Evolutionary conservation across 352 stramenopile species (phyloP).

Genomic region (Thalassiosira exigua): DNA sequence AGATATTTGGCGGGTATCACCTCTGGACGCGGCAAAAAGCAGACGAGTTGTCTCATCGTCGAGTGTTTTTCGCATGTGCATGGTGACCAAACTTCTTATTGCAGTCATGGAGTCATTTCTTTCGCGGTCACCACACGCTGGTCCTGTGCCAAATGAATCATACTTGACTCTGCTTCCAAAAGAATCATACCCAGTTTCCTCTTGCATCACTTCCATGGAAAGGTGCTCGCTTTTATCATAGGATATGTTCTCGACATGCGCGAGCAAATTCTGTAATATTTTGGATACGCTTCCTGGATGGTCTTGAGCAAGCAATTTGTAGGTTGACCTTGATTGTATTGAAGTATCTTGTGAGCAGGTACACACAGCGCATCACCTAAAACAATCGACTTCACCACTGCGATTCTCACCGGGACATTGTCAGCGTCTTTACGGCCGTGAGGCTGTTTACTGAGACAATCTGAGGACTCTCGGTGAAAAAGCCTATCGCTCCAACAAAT

Average conservation of each 20-base stretch:
- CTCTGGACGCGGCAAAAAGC: conserved; percentile 67
- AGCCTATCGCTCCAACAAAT: conserved; percentile 67
- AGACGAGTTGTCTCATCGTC: conserved; percentile 76
- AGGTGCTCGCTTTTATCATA: too few species aligned
- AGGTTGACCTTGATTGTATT: too few species aligned
- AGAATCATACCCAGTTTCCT: too few species aligned
- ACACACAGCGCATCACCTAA: too few species aligned
- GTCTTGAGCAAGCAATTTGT: conserved; percentile 69
- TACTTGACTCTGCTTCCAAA: too few species aligned
- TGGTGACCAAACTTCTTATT: conserved; percentile 67
- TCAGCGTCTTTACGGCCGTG: conserved; percentile 70
- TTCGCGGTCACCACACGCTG: background rate
- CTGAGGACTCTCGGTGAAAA: conserved; percentile 73
- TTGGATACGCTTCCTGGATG: conserved; percentile 63
- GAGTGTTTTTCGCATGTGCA: conserved; percentile 68
- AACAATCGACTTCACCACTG: too few species aligned
- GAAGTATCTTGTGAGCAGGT: too few species aligned
- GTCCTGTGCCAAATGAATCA: background rate
- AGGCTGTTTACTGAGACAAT: conserved; percentile 55
- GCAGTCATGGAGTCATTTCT: conserved; percentile 48
- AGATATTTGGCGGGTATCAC: conserved; percentile 59
- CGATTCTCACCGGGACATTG: conserved; percentile 58
- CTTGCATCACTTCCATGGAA: too few species aligned
- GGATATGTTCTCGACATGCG: conserved; percentile 47
- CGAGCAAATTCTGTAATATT: conserved; percentile 69